These are phyloP conservation scores for Kodamaea sagamina DNA, from an alignment of 805 yeast genomes.

Conservation along the genomic window DNA sequence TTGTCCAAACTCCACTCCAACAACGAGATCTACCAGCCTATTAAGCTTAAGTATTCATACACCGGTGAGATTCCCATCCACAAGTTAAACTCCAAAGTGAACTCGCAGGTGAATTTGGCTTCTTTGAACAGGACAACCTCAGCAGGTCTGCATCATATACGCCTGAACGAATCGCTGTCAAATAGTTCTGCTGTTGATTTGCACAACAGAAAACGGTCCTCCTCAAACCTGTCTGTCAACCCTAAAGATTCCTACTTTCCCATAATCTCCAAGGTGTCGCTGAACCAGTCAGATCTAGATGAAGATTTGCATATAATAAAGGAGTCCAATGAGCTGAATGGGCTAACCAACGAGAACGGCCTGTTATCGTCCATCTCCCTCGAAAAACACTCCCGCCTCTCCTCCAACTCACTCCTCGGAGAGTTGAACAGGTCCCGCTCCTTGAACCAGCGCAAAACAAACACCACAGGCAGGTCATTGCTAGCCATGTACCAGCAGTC, in stretches of 20 bases:
- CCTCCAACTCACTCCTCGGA: conserved; percentile 10
- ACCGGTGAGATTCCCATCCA: conserved; percentile 42
- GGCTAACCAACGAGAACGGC: too few relatives aligned
- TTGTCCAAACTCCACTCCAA: conserved; percentile 35
- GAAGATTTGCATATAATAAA: conserved; percentile 25
- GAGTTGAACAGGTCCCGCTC: conserved; percentile 28
- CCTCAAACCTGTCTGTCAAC: conserved; percentile 25
- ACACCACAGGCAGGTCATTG: conserved; percentile 17
- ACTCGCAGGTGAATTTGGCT: conserved; percentile 40
- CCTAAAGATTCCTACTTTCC: conserved; percentile 34
- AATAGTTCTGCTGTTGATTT: conserved; percentile 29
- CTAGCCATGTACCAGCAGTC: conserved; percentile 21
- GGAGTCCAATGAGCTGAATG: conserved; percentile 20
- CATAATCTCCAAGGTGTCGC: conserved; percentile 12
- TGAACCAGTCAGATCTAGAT: conserved; percentile 16
- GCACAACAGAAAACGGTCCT: conserved; percentile 22
- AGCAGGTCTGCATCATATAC: conserved; percentile 6
- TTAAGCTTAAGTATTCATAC: conserved; percentile 40
- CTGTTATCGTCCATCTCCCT: too few relatives aligned
- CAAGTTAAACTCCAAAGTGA: conserved; percentile 39
- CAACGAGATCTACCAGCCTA: conserved; percentile 40
- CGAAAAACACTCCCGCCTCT: neutral
- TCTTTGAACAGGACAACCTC: conserved; percentile 9
- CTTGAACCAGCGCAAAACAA: conserved; percentile 21
- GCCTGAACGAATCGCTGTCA: conserved; percentile 20